Percentiles rank a stretch among this genome's conserved stretches.
Evolutionary conservation across 192 early-diverging fungal species (phyloP).

Genomic region (Spizellomyces sp.): DNA sequence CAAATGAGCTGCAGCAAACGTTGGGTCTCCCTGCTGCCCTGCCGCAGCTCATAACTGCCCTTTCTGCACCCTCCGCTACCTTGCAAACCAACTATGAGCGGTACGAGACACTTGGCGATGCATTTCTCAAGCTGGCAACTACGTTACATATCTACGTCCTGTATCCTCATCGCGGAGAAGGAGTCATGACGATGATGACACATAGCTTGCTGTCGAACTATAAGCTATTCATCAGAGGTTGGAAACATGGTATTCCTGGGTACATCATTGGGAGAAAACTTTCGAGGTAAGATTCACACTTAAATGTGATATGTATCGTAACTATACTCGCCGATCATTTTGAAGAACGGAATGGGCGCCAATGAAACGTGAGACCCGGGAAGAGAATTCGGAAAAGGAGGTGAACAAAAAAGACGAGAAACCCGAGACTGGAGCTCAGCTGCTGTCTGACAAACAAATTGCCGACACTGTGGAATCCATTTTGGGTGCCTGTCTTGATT

Average conservation of each 20-base stretch:
- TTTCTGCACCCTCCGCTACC: constrained; percentile 72
- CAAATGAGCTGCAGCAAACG: constrained; percentile 11
- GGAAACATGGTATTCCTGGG: constrained; percentile 6
- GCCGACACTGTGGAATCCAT: constrained; percentile 87
- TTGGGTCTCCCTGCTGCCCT: constrained; percentile 27
- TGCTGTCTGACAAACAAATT: constrained; percentile 79
- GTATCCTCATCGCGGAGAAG: constrained; percentile 56
- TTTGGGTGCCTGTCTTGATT: constrained; percentile 73
- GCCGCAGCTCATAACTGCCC: constrained; percentile 51
- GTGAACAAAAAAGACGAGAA: constrained; percentile 5
- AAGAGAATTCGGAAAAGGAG: background rate
- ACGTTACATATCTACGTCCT: constrained; percentile 76
- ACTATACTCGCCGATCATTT: background rate
- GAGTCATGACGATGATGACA: constrained; percentile 32
- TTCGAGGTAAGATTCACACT: constrained; percentile 6
- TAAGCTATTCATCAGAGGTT: constrained; percentile 10
- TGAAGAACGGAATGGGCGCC: constrained; percentile 29
- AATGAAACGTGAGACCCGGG: constrained; percentile 2
- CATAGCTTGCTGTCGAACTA: constrained; percentile 24
- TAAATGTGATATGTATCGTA: background rate
- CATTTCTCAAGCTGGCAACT: constrained; percentile 79
- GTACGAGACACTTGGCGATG: constrained; percentile 86
- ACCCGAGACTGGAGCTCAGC: constrained; percentile 6
- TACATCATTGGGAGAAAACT: constrained; percentile 27
- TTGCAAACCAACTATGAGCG: constrained; percentile 82